Conservation (phyloP, 345 rosid genomes). For the Sonneratia caseolaris region DNA sequence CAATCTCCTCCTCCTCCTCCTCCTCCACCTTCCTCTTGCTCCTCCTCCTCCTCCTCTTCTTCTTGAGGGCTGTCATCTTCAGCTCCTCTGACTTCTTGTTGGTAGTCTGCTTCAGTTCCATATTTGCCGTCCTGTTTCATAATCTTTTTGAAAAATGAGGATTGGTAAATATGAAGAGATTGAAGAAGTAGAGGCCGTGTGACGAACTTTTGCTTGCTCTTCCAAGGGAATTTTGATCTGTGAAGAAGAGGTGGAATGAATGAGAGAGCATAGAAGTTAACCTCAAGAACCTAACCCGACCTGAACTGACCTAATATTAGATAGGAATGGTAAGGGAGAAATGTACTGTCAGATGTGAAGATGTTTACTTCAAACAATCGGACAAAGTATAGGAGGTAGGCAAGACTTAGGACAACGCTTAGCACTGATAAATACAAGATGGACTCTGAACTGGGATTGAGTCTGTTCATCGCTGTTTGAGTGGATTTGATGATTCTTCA, state of each 20-base stretch:
- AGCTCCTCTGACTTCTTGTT: background rate
- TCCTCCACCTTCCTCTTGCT: background rate
- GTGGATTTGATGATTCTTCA: background rate
- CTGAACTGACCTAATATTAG: background rate
- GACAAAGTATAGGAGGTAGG: background rate
- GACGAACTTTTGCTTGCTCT: background rate
- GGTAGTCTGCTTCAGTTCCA: background rate
- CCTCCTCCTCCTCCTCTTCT: background rate
- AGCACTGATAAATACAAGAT: background rate
- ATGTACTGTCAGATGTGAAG: background rate
- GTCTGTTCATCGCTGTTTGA: background rate
- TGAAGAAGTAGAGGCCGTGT: background rate
- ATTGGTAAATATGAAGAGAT: background rate
- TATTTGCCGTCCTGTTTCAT: background rate
- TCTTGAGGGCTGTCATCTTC: background rate
- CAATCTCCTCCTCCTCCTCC: constrained; percentile 1
- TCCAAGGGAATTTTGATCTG: background rate
- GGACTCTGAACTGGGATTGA: background rate
- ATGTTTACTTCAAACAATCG: background rate
- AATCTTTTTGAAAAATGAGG: background rate
- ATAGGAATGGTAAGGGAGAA: background rate
- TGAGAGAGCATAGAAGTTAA: background rate
- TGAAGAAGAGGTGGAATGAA: background rate
- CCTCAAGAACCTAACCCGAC: background rate
- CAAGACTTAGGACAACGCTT: background rate